phyloP scores from a whole-genome alignment of 768 basidiomycete species.

The Mycena sanguinolenta region DNA sequence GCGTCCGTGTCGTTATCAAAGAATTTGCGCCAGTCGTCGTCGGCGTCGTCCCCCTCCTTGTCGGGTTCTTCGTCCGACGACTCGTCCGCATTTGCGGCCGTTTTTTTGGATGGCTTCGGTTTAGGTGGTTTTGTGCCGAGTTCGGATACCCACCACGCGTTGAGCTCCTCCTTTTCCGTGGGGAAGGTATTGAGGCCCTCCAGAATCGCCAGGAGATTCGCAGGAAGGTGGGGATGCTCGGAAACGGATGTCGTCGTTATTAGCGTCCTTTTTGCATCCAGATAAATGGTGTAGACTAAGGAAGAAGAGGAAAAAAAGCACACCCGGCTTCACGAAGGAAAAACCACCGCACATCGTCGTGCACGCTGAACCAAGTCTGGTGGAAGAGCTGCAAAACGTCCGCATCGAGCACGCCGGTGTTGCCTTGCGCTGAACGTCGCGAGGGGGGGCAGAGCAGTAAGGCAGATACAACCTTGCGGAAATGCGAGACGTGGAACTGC shows the following conservation, averaged over 20 bases:
- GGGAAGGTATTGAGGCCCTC: conserved; percentile 83
- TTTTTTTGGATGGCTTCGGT: conserved; percentile 57
- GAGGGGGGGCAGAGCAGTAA: conserved; percentile 76
- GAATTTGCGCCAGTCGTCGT: conserved; percentile 85
- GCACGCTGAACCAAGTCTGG: conserved; percentile 79
- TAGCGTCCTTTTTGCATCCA: conserved; percentile 45
- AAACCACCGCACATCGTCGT: conserved; percentile 92
- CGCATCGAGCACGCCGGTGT: conserved; percentile 58
- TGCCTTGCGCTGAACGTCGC: conserved; percentile 40
- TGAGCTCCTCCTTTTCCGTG: conserved; percentile 74
- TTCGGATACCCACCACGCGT: conserved; percentile 84
- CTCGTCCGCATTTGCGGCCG: conserved; percentile 42
- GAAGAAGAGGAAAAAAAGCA: conserved; percentile 37
- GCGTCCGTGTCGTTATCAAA: conserved; percentile 73
- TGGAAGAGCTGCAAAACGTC: conserved; percentile 77
- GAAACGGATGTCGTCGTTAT: conserved; percentile 47
- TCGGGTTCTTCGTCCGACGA: conserved; percentile 52
- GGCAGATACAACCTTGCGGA: conserved; percentile 72
- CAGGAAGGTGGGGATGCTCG: conserved; percentile 53
- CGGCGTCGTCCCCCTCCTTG: conserved; percentile 50
- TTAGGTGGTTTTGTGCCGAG: conserved; percentile 70
- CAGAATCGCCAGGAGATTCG: conserved; percentile 72
- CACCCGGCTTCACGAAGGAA: conserved; percentile 86
- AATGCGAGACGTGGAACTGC: conserved; percentile 77
- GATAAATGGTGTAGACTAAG: background rate